Percentiles rank a stretch among this genome's conserved stretches.
Conservation (phyloP, 768 basidiomycete genomes). For the Mycena filopes region DNA sequence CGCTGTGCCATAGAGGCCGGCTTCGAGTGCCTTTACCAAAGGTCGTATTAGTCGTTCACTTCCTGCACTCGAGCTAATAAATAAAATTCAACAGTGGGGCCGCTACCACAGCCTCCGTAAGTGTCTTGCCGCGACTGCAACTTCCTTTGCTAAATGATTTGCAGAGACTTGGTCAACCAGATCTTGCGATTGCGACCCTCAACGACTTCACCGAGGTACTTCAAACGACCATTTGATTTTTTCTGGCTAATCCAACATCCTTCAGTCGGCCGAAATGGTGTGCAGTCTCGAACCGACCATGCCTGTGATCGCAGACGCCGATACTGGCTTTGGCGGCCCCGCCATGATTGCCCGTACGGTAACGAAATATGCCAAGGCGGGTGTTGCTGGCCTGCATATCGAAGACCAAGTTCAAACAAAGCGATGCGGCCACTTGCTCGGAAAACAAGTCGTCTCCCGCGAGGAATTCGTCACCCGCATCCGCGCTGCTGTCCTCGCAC, state of each 20-base stretch:
- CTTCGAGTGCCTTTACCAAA: conserved; percentile 82
- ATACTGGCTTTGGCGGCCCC: conserved; percentile 68
- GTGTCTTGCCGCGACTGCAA: neutral
- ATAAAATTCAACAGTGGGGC: conserved; percentile 61
- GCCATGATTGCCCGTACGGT: conserved; percentile 66
- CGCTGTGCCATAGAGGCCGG: conserved; percentile 84
- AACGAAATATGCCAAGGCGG: conserved; percentile 58
- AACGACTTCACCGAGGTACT: conserved; percentile 63
- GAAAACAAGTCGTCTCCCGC: conserved; percentile 84
- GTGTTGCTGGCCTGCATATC: conserved; percentile 64
- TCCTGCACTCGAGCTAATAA: conserved; percentile 5
- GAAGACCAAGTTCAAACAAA: conserved; percentile 67
- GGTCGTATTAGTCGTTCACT: conserved; percentile 45
- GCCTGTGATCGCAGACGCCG: conserved; percentile 66
- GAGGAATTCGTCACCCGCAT: conserved; percentile 81
- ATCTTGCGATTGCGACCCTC: conserved; percentile 64
- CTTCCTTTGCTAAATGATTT: neutral
- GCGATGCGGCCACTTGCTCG: conserved; percentile 75
- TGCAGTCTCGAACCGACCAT: conserved; percentile 56
- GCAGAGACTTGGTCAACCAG: conserved; percentile 54
- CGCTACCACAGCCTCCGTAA: conserved; percentile 77
- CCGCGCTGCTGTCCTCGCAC: conserved; percentile 80
- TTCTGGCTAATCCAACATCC: conserved; percentile 10
- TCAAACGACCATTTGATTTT: neutral
- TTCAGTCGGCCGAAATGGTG: conserved; percentile 59